Conservation (phyloP, 2,329 filamentous ascomycete genomes). For the Scolecobasidium constrictum region DNA sequence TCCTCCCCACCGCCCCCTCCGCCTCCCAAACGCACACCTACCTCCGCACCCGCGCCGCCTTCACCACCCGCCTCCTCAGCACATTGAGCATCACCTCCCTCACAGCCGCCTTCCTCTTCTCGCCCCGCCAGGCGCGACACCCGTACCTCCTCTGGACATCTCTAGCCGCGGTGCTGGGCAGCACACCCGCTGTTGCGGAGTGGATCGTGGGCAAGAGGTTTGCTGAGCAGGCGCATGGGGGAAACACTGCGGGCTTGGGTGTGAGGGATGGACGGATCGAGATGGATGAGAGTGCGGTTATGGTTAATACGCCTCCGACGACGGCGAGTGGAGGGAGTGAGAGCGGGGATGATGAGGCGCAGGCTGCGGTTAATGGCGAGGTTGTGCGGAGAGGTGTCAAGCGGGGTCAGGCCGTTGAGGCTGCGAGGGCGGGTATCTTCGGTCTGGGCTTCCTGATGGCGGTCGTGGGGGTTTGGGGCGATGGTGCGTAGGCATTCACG, state of each 20-base stretch:
- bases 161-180: constrained; percentile 47
- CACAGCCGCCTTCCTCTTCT: constrained; percentile 65
- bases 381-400: constrained; percentile 35
- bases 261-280: constrained; percentile 12
- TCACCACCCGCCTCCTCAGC: constrained; percentile 55
- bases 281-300: constrained; percentile 14
- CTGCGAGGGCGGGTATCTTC: constrained; percentile 28
- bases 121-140: constrained; percentile 64
- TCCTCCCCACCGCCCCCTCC: constrained; percentile 60
- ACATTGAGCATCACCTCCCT: constrained; percentile 61
- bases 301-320: constrained; percentile 1
- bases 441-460: constrained; percentile 35
- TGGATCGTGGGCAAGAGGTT: constrained; percentile 8
- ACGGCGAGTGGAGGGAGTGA: constrained; percentile 16
- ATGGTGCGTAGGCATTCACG: constrained; percentile 19
- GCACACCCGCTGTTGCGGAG: constrained; percentile 15
- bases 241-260: no score
- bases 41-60: constrained; percentile 46
- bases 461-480: constrained; percentile 39
- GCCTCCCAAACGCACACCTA: constrained; percentile 48
- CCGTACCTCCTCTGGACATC: constrained; percentile 86
- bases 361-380: constrained; percentile 38
- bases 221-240: no score
- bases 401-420: constrained; percentile 29
- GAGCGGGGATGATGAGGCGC: constrained; percentile 15